Percentiles rank a stretch among this genome's conserved stretches.
These are phyloP conservation scores for Kodamaea jinghongensis DNA, from an alignment of 805 yeast species.

Conservation along the genomic window DNA sequence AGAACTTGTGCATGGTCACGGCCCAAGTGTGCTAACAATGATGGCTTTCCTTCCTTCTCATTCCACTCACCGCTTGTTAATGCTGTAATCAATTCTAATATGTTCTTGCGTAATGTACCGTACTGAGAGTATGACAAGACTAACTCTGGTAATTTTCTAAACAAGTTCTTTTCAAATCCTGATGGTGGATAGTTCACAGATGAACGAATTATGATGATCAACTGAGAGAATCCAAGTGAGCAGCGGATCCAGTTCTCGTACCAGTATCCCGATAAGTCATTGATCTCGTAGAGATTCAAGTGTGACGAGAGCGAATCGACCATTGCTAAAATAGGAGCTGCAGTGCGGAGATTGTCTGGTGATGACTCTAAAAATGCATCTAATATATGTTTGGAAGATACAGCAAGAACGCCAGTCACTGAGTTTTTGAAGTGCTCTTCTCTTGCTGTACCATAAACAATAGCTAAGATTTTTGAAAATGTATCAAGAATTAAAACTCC, in stretches of 20 bases:
- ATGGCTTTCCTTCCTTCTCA: constrained; percentile 58
- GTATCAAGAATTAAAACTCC: constrained; percentile 54
- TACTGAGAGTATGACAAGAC: constrained; percentile 56
- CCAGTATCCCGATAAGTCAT: constrained; percentile 47
- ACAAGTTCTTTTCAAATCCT: constrained; percentile 61
- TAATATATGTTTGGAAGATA: constrained; percentile 50
- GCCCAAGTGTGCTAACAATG: constrained; percentile 79
- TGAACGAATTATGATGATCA: constrained; percentile 57
- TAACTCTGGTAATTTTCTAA: constrained; percentile 51
- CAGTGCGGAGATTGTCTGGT: constrained; percentile 50
- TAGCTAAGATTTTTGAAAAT: constrained; percentile 52
- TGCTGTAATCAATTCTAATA: constrained; percentile 56
- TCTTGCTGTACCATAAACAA: constrained; percentile 51
- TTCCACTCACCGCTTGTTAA: constrained; percentile 55
- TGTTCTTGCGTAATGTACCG: constrained; percentile 44
- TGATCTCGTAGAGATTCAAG: constrained; percentile 34
- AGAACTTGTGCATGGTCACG: constrained; percentile 57
- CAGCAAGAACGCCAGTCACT: constrained; percentile 5
- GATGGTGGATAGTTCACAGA: constrained; percentile 52
- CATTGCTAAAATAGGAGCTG: constrained; percentile 50
- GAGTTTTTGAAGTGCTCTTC: not conserved
- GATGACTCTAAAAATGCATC: constrained; percentile 54
- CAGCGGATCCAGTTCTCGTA: constrained; percentile 48
- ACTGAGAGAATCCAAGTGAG: constrained; percentile 54
- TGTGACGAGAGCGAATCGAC: constrained; percentile 46